phyloP scores from a whole-genome alignment of 768 basidiomycete species.

The Pleurotus cornucopiae region DNA sequence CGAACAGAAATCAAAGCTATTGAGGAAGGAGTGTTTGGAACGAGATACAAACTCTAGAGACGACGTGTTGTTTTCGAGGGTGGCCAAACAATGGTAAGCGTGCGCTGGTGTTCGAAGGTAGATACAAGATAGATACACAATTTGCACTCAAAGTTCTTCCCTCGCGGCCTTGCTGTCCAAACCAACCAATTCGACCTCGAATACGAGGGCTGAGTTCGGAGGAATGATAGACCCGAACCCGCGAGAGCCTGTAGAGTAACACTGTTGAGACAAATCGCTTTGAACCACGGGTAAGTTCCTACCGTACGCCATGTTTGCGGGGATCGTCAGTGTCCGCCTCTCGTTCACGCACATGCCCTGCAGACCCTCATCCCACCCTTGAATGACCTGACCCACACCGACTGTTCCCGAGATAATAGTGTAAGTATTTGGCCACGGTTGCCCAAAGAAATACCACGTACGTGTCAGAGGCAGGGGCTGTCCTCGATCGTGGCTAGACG shows the following conservation, averaged over 20 bases:
- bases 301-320: conserved; percentile 81
- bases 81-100: no score
- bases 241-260: conserved; percentile 47
- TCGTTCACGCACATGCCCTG: conserved; percentile 83
- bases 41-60: conserved; percentile 14
- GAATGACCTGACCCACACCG: conserved; percentile 77
- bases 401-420: conserved; percentile 35
- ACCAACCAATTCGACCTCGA: conserved; percentile 80
- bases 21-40: conserved; percentile 45
- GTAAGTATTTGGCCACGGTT: neutral
- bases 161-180: conserved; percentile 43
- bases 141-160: conserved; percentile 48
- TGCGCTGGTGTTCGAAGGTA: neutral
- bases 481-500: conserved; percentile 62
- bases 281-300: conserved; percentile 20
- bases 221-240: conserved; percentile 81
- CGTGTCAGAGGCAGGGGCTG: conserved; percentile 75
- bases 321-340: conserved; percentile 87
- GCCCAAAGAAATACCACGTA: conserved; percentile 28
- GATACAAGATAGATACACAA: neutral
- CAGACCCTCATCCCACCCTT: conserved; percentile 83
- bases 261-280: neutral
- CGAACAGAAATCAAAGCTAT: conserved; percentile 64
- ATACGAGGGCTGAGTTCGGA: conserved; percentile 72
- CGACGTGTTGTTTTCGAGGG: no score